Evolutionary conservation across 805 yeast species (phyloP), one percentile per base, ranked within the genome.

Genomic region (Yamadazyma tumulicola): DNA sequence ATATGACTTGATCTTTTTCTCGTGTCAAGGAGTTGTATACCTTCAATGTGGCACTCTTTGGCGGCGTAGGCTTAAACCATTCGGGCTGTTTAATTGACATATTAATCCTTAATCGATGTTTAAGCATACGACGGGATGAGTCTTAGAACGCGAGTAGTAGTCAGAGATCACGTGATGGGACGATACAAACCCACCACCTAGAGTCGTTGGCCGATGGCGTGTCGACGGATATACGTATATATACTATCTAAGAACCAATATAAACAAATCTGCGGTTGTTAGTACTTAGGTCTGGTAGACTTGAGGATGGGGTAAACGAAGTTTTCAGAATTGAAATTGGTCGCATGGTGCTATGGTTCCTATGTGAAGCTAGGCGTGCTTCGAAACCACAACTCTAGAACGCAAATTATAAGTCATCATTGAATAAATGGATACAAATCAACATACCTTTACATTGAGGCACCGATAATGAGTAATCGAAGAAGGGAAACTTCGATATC

Each of bases 21-120:
- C 94, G 72, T 3, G 97, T 91, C 48, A 91, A 69, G 4, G 95
- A 76, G 65, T 89, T 89, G 72, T 76, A 87, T 28, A 89, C 56
- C 51, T 78, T 80, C 47, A 89, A 68, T 21, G 42, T 49, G 6
- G 64, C 62, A 4, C 32, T 28, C 3, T 34, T 31, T 15, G 35
- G 19, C 9, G 24, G 17, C 5, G 21, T 9, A 2, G 61, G 54
- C 26, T 37, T 28, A 38, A 36, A 45, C 72, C 72, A 66, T 37
- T 53, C 47, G 14, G 72, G 72, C 47, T 67, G 72, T 32, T 51
- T 47, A 10, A 14, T n/a, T 25, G 37, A 48, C 56, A 52, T 49
- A 20, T n/a, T 32, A 3, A 32, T 10, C 6, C 5, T 14, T 39
- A 35, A 42, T 29, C 26, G 9, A 18, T 38, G 26, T 16, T 12